Percentiles rank a stretch among this genome's conserved stretches.
Evolutionary conservation across 306 rosid species (phyloP).

Genomic region (Cucurbita pepo): DNA sequence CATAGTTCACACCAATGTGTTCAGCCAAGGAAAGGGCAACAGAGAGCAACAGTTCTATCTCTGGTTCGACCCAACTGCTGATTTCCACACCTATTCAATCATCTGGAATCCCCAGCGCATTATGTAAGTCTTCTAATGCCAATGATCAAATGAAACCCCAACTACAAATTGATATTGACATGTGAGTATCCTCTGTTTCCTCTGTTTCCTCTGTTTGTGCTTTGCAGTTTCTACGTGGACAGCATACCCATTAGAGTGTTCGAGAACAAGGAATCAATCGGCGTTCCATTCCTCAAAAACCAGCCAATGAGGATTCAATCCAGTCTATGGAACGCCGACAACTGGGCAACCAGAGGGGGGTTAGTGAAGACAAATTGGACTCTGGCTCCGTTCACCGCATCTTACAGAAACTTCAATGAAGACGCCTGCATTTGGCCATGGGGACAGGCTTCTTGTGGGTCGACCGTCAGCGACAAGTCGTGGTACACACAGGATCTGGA

Average conservation of each 20-base stretch:
- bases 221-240: conserved; percentile 29
- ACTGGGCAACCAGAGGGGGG: conserved; percentile 82
- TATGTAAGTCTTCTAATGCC: conserved; percentile 8
- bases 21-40: conserved; percentile 54
- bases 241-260: conserved; percentile 54
- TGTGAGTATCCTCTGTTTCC: no score
- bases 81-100: conserved; percentile 56
- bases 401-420: conserved; percentile 40
- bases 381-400: conserved; percentile 46
- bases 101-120: conserved; percentile 21
- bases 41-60: conserved; percentile 66
- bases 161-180: no score
- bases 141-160: no score
- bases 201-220: no score
- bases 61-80: conserved; percentile 71
- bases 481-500: conserved; percentile 35
- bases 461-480: conserved; percentile 5
- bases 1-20: conserved; percentile 53
- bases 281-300: conserved; percentile 47
- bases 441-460: conserved; percentile 31
- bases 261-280: conserved; percentile 38
- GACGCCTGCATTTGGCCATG: conserved; percentile 37
- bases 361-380: conserved; percentile 51
- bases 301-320: conserved; percentile 57
- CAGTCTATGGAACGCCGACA: conserved; percentile 58